Conservation (phyloP, 2,329 filamentous ascomycete genomes). For the Fusarium sp. region DNA sequence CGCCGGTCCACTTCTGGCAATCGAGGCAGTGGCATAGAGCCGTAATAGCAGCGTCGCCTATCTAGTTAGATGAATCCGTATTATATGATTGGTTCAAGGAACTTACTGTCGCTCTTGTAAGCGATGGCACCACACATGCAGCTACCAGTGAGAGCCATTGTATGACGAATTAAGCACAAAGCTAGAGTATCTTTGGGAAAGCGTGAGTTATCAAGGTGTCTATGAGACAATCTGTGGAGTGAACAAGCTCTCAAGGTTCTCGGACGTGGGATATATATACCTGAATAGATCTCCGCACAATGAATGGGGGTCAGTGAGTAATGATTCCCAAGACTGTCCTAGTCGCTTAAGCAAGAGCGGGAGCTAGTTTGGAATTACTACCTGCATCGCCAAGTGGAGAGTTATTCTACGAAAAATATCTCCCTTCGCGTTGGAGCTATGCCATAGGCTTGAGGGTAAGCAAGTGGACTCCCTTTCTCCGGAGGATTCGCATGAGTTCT, state of each 20-base stretch:
- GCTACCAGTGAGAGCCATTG: constrained; percentile 44
- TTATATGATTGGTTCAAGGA: not conserved
- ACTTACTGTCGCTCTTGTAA: constrained; percentile 48
- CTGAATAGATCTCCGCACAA: not conserved
- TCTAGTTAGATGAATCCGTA: not conserved
- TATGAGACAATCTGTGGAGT: constrained; percentile 19
- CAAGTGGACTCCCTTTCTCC: not conserved
- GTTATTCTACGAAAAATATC: not conserved
- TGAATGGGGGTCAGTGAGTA: not conserved
- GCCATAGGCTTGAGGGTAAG: not conserved
- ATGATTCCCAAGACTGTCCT: not conserved
- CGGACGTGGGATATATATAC: constrained; percentile 32
- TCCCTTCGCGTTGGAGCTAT: not conserved
- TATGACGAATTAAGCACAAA: not conserved
- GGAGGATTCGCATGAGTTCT: not conserved
- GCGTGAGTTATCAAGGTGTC: constrained; percentile 23
- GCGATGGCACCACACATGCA: constrained; percentile 50
- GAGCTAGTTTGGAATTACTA: constrained; percentile 19
- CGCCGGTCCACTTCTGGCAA: constrained; percentile 65
- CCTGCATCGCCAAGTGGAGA: constrained; percentile 7
- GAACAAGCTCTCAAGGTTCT: constrained; percentile 36
- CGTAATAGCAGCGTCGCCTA: constrained; percentile 53
- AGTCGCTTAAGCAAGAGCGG: not conserved
- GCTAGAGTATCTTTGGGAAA: constrained; percentile 21
- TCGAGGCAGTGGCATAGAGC: constrained; percentile 63